Base-by-base conservation (phyloP, 306 rosid genomes). In the Ochetophila trinervis region DNA sequence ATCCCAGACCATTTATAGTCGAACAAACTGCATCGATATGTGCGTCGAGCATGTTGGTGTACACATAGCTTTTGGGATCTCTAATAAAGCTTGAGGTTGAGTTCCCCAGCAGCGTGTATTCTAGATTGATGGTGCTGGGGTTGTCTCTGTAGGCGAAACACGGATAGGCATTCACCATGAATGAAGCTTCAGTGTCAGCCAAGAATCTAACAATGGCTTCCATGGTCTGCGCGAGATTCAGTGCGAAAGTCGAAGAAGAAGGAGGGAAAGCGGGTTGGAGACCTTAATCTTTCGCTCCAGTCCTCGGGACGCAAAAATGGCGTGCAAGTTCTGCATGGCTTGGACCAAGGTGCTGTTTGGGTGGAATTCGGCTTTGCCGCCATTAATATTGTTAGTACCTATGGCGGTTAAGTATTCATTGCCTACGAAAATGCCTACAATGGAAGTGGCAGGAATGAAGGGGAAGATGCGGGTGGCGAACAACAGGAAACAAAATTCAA, bases 211-310 rank as follows among this genome's bases (percentile, higher is more conserved):
- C 82, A 0, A 83, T 61, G 35, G 76, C 65, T 6, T 71, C 71
- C 70, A 83, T 83, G 1, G 79, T 65, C 2, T 81, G 76, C 4
- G 63, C 69, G 0, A 83, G 78, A 32, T 58, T 74, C 15, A 71
- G 16, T 4, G 78, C 82, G 53, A 83, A 83, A 19, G 80, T 79
- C 0, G 82, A 70, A 47, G 84, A 71, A 1, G 87, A 83, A 13
- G 87, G 87, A 34, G 87, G 87, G 52, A 79, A 79, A 1, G 87
- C 0, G 84, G 84, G 1, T 84, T 83, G 0, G 84, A 69, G 65
- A 83, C 77, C 60, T 79, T 79, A 69, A 83, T 79, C 62, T 83
- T 83, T 14, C 84, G 73, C 68, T 79, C 84, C 8, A 83, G 84
- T 3, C 78, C 80, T n/a, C 71, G 68, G 16, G 80, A 44, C 3